Evolutionary conservation across 2,329 filamentous ascomycete species (phyloP).

Genomic region (Remersonia thermophila): DNA sequence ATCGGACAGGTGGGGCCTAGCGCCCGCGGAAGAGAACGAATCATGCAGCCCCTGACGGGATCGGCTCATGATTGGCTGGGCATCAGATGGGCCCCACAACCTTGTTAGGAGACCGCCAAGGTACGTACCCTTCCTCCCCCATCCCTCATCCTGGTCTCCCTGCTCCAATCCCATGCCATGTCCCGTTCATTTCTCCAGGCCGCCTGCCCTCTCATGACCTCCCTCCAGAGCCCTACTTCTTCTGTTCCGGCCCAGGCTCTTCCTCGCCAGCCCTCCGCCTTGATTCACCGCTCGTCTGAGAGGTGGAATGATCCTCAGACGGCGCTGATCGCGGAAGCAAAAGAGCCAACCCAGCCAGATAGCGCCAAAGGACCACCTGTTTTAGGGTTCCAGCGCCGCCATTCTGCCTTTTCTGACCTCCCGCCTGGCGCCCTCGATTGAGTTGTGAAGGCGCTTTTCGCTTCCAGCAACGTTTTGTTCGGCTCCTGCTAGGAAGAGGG

Average conservation of each 20-base stretch:
- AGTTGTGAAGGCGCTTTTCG: too few relatives aligned
- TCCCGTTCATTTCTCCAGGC: too few relatives aligned
- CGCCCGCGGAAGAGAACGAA: slow-evolving; percentile 1
- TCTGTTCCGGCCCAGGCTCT: too few relatives aligned
- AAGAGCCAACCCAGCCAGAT: too few relatives aligned
- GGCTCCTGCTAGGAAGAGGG: too few relatives aligned
- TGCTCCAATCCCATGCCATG: neutral
- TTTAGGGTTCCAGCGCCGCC: too few relatives aligned
- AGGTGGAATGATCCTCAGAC: slow-evolving; percentile 5
- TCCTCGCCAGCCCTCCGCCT: slow-evolving; percentile 4
- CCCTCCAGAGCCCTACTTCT: neutral
- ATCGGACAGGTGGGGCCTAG: slow-evolving; percentile 1
- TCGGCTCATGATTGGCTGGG: slow-evolving; percentile 9
- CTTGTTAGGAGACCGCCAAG: slow-evolving; percentile 4
- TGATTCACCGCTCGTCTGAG: slow-evolving; percentile 6
- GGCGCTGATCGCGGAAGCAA: slow-evolving; percentile 3
- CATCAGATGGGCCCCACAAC: slow-evolving; percentile 1
- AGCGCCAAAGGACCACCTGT: too few relatives aligned
- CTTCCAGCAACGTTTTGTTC: too few relatives aligned
- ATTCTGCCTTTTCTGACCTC: too few relatives aligned
- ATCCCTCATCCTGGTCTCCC: neutral
- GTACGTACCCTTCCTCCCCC: slow-evolving; percentile 6
- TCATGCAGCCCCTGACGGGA: slow-evolving; percentile 6
- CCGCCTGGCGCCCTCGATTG: too few relatives aligned
- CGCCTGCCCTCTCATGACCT: too few relatives aligned